Conservation (phyloP, 2,329 filamentous ascomycete genomes). For the Neurospora crassa region DNA sequence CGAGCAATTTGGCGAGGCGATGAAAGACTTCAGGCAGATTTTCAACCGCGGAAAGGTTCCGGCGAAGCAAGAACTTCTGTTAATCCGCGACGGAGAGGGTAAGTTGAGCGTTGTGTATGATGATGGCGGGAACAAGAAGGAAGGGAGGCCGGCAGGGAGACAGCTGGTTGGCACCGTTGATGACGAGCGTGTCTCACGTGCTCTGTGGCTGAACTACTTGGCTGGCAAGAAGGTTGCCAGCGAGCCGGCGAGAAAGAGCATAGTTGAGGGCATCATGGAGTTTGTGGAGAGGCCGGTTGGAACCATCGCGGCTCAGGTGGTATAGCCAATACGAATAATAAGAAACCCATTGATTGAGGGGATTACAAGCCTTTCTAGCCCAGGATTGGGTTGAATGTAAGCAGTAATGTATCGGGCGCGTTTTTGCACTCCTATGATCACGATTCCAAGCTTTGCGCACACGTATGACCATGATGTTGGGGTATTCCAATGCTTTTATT, state of each 20-base stretch:
- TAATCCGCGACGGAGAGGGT: constrained; percentile 59
- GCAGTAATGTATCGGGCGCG: not conserved
- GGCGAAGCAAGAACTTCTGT: constrained; percentile 67
- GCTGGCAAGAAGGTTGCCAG: constrained; percentile 80
- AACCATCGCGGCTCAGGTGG: constrained; percentile 72
- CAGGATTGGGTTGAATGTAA: not conserved
- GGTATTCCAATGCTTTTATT: constrained; percentile 5
- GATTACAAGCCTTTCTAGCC: not conserved
- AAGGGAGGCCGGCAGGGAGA: constrained; percentile 24
- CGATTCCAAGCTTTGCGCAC: not conserved
- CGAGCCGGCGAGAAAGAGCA: constrained; percentile 67
- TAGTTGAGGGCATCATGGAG: constrained; percentile 80
- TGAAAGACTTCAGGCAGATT: constrained; percentile 70
- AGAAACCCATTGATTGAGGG: not conserved
- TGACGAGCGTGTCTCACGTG: constrained; percentile 71
- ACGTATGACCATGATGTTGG: not conserved
- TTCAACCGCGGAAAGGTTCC: constrained; percentile 74
- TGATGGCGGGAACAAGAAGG: constrained; percentile 32
- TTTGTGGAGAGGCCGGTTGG: constrained; percentile 84
- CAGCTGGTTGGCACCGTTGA: constrained; percentile 57
- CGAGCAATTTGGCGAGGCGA: constrained; percentile 64
- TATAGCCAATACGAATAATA: constrained; percentile 18
- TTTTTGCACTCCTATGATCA: not conserved
- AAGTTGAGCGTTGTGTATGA: constrained; percentile 59
- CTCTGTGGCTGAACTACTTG: constrained; percentile 86